Base-by-base conservation (phyloP, 176 grass and related monocot species). In the Themeda triandra region DNA sequence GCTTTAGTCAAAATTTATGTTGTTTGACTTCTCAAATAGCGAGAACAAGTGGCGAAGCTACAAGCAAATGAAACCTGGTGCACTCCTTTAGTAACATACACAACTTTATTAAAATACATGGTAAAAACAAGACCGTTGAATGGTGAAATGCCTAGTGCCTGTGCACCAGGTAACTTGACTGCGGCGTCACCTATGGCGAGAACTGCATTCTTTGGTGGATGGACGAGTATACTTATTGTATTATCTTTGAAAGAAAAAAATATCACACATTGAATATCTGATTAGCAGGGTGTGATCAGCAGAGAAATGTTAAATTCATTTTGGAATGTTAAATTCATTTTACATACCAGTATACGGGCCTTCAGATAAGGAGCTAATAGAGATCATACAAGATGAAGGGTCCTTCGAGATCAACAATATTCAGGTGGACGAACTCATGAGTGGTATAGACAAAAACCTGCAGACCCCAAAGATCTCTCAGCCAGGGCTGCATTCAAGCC, bases 301-400 rank as follows among this genome's bases (percentile, higher is more conserved):
- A 81, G 11, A 59, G 78, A 39, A 15, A 67, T 75, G 70, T 17
- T 76, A 10, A 35, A n/a, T n/a, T n/a, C n/a, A n/a, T n/a, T n/a
- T n/a, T n/a, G n/a, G n/a, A n/a, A n/a, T n/a, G n/a, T n/a, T n/a
- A 10, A 35, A 81, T 28, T 68, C 31, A 9, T 87, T 87, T 35
- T 81, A 81, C 53, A 49, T 87, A 56, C 85, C 85, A 3, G 5
- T 72, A 5, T 51, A 87, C 4, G 53, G 8, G 53, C 21, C 53
- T 27, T 75, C 60, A 0, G 62, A 87, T 0, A 46, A 14, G 24
- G 78, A 87, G 19, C 2, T 87, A 6, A 59, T 9, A n/a, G 13
- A 45, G 42, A 68, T 87, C 45, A 76, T 87, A 1, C 7, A 82
- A 23, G 71, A 31, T 7, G 77, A 86, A 21, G 69, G 68, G 19